phyloP scores from a whole-genome alignment of 2,329 filamentous ascomycete genomes.

The Esteya vermicola region DNA sequence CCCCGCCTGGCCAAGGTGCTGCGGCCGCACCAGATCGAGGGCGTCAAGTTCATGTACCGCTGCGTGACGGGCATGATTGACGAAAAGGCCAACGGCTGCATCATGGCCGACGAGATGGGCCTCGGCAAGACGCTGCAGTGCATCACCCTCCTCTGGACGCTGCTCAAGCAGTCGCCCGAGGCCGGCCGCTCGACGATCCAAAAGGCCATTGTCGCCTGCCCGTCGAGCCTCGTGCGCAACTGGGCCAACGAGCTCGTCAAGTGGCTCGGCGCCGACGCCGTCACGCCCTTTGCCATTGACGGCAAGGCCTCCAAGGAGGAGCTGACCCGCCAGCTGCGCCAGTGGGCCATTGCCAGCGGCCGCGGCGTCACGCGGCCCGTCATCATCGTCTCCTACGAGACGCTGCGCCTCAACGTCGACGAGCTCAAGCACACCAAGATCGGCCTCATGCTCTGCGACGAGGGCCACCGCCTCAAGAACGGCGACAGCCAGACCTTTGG shows the following conservation, averaged over 20 bases:
- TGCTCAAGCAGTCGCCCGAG: conserved; percentile 88
- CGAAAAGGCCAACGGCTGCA: conserved; percentile 85
- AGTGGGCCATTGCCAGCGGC: conserved; percentile 90
- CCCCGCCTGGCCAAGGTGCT: conserved; percentile 78
- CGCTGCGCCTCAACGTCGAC: conserved; percentile 77
- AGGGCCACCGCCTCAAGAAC: conserved; percentile 93
- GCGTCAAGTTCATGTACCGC: conserved; percentile 92
- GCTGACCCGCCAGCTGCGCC: conserved; percentile 73
- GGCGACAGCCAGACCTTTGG: conserved; percentile 92
- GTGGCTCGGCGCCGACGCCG: conserved; percentile 86
- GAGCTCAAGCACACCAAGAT: conserved; percentile 84
- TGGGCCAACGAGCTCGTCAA: conserved; percentile 97
- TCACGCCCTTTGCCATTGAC: conserved; percentile 89
- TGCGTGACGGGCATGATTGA: conserved; percentile 95
- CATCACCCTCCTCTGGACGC: conserved; percentile 90
- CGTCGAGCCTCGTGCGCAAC: conserved; percentile 89
- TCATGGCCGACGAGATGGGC: conserved; percentile 99
- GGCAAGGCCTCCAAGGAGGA: conserved; percentile 94
- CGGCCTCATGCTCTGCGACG: conserved; percentile 85
- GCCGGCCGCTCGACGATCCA: conserved; percentile 90
- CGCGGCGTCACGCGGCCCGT: conserved; percentile 80
- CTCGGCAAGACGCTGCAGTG: conserved; percentile 95
- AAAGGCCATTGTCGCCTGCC: conserved; percentile 93
- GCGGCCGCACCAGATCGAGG: conserved; percentile 92
- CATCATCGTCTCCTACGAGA: conserved; percentile 96